These are phyloP conservation scores for Elongisporangium anandrum DNA, from an alignment of 352 stramenopile genomes.

Conservation along the genomic window DNA sequence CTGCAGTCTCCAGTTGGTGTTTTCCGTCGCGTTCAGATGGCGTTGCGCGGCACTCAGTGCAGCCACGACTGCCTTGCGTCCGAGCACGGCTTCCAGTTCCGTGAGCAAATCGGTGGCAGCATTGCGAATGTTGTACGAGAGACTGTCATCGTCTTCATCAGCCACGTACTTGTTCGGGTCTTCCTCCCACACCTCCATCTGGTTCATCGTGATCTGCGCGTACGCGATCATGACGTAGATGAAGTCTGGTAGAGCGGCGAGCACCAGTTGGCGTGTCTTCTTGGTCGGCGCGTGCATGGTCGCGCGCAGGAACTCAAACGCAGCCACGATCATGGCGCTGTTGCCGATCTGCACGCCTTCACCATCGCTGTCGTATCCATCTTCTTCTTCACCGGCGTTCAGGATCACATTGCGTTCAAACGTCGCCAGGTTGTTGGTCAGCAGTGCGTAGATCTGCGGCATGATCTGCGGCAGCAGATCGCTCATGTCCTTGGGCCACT, in stretches of 20 bases:
- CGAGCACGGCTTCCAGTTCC: slow-evolving; percentile 62
- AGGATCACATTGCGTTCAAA: slow-evolving; percentile 64
- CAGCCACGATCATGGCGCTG: slow-evolving; percentile 63
- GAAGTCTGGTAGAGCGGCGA: slow-evolving; percentile 54
- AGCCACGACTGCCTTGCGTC: slow-evolving; percentile 52
- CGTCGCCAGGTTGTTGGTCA: slow-evolving; percentile 30
- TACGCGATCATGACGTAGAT: slow-evolving; percentile 79
- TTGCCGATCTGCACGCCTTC: slow-evolving; percentile 60
- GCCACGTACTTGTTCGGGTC: slow-evolving; percentile 84
- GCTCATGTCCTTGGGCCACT: slow-evolving; percentile 81
- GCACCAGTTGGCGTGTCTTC: slow-evolving; percentile 64
- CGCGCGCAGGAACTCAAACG: slow-evolving; percentile 71
- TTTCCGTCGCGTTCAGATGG: slow-evolving; percentile 37
- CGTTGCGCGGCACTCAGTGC: slow-evolving; percentile 52
- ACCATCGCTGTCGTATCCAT: slow-evolving; percentile 76
- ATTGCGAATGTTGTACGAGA: slow-evolving; percentile 77
- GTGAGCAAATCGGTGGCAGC: slow-evolving; percentile 56
- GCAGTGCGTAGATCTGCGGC: slow-evolving; percentile 59
- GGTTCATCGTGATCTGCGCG: slow-evolving; percentile 77
- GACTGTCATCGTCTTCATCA: slow-evolving; percentile 80
- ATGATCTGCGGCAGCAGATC: slow-evolving; percentile 68
- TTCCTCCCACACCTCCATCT: slow-evolving; percentile 73
- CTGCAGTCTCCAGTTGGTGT: slow-evolving; percentile 61
- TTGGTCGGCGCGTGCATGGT: slow-evolving; percentile 74
- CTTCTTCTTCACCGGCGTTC: slow-evolving; percentile 39